Conservation (phyloP, 1,284 basidiomycete genomes). For the Naganishia liquefaciens region DNA sequence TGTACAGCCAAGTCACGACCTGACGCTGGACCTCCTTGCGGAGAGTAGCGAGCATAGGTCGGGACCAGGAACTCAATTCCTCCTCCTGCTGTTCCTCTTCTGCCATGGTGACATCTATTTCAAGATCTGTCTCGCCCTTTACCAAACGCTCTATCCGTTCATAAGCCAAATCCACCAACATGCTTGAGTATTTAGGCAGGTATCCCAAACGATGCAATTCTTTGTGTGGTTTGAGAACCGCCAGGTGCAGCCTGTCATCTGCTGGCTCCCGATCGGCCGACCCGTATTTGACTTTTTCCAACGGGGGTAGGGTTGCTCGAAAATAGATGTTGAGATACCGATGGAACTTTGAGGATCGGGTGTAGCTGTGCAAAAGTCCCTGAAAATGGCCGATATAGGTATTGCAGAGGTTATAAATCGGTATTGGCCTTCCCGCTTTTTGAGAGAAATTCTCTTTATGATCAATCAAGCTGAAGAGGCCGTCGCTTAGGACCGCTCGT, state of each 20-base stretch:
- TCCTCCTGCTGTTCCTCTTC: slow-evolving; percentile 14
- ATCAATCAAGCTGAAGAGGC: neutral
- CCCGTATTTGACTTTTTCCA: slow-evolving; percentile 29
- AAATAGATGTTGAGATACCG: slow-evolving; percentile 44
- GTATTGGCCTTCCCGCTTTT: slow-evolving; percentile 32
- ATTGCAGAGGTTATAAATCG: slow-evolving; percentile 33
- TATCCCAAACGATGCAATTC: slow-evolving; percentile 71
- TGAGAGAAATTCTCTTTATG: slow-evolving; percentile 24
- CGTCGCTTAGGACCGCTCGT: neutral
- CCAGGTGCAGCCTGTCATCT: slow-evolving; percentile 29
- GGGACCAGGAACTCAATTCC: slow-evolving; percentile 4
- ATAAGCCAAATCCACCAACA: slow-evolving; percentile 78
- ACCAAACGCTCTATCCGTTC: slow-evolving; percentile 78
- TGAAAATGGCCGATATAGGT: slow-evolving; percentile 38
- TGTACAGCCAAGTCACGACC: slow-evolving; percentile 34
- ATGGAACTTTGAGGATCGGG: slow-evolving; percentile 45
- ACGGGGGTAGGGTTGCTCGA: slow-evolving; percentile 39
- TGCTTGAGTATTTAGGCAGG: slow-evolving; percentile 78
- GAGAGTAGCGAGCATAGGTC: slow-evolving; percentile 14
- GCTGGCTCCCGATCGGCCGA: slow-evolving; percentile 24
- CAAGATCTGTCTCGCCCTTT: slow-evolving; percentile 57
- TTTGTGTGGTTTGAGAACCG: slow-evolving; percentile 39
- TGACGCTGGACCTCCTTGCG: slow-evolving; percentile 57
- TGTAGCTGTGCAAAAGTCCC: slow-evolving; percentile 46
- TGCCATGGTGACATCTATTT: neutral